Evolutionary conservation across 352 stramenopile species (phyloP).

Genomic region (Pythium sukuiense): DNA sequence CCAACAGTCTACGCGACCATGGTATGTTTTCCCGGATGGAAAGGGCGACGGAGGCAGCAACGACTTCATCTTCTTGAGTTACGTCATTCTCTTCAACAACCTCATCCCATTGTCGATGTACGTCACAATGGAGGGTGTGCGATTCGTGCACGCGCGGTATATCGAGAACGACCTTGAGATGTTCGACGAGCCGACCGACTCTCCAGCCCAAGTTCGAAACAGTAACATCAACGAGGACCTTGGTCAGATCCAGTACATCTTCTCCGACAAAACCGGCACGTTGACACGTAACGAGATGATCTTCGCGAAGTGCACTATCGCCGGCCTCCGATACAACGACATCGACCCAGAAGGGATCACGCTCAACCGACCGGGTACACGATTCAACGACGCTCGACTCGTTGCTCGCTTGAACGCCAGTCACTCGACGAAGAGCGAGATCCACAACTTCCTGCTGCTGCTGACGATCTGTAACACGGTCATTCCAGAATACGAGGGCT

Average conservation of each 20-base stretch:
- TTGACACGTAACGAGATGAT: slow-evolving; percentile 89
- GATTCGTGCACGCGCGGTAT: slow-evolving; percentile 82
- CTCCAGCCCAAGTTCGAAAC: slow-evolving; percentile 78
- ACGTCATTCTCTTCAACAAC: slow-evolving; percentile 90
- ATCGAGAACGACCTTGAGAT: slow-evolving; percentile 88
- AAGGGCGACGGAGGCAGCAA: slow-evolving; percentile 39
- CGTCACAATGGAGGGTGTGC: slow-evolving; percentile 89
- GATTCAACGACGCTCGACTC: slow-evolving; percentile 79
- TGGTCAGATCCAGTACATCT: slow-evolving; percentile 90
- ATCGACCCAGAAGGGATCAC: slow-evolving; percentile 58
- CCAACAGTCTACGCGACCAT: slow-evolving; percentile 38
- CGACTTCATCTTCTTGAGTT: slow-evolving; percentile 89
- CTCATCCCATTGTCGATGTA: slow-evolving; percentile 89
- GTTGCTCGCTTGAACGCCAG: slow-evolving; percentile 72
- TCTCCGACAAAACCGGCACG: slow-evolving; percentile 89
- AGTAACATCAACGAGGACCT: slow-evolving; percentile 90
- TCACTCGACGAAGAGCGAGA: slow-evolving; percentile 83
- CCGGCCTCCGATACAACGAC: slow-evolving; percentile 90
- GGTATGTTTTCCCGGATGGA: slow-evolving; percentile 53
- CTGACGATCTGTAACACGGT: slow-evolving; percentile 89
- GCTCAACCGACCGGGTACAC: slow-evolving; percentile 52
- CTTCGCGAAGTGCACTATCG: slow-evolving; percentile 92
- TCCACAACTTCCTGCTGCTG: slow-evolving; percentile 82
- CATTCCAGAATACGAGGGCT: slow-evolving; percentile 69
- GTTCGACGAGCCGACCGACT: slow-evolving; percentile 73